Base-by-base conservation (phyloP, 2,329 filamentous ascomycete genomes). In the Fusarium liriodendri region DNA sequence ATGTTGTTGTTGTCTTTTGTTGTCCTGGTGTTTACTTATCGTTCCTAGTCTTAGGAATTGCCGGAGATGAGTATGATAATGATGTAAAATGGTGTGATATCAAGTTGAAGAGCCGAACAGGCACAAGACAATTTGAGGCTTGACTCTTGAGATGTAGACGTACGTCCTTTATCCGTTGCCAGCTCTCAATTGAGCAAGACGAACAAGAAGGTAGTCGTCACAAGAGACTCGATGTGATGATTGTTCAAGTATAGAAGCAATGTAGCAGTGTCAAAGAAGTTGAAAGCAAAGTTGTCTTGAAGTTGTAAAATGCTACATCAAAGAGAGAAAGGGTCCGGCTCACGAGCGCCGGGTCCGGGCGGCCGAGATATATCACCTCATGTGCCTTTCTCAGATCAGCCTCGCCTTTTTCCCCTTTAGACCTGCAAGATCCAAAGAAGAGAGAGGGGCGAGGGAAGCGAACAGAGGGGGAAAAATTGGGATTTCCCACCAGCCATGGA, bases 311-410 rank as follows among this genome's bases (percentile, higher is more conserved):
- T 64, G 60, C 64, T 67, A 67, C 59, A 73, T 66, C 62, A 62
- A 66, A 68, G 58, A 63, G 52, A 22, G 20, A 60, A 67, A 52
- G 62, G 59, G 45, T 64, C 59, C 35, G 45, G 54, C 40, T 47
- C 69, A 67, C 66, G 69, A 72, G 69, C 60, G 62, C 60, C 69
- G 58, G 73, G 74, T 61, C 66, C 64, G 63, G 72, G 73, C 45
- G 62, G 66, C 37, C 64, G 74, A 78, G 77, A 79, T 79, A 79
- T 79, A 79, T 79, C 77, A 64, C 58, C 59, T 33, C 61, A 45
- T 55, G 59, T 45, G 6, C 40, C 40, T 50, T 22, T 13, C 50
- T 33, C 50, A 62, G 69, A 74, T 74, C 72, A 75, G 69, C 72
- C 66, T 74, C 72, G 47, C 55, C 52, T 68, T 35, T 62, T 74